Base-by-base conservation (phyloP, 1,284 basidiomycete genomes). In the Pterulicium gracile region DNA sequence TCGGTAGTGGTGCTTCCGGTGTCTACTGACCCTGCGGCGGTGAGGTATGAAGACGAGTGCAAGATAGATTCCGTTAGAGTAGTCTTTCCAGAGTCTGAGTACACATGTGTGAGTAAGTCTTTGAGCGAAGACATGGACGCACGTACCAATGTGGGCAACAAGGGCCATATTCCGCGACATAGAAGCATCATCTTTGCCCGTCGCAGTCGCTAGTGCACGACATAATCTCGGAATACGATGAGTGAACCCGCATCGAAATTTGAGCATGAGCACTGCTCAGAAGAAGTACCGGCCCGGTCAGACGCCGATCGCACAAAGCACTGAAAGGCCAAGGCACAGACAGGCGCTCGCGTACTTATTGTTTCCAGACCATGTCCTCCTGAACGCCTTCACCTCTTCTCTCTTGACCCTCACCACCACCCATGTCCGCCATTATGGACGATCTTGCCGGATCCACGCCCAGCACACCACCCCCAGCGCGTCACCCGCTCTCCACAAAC, bases 1-100 rank as follows among this genome's bases (percentile, higher is more conserved):
- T 94, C 90, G 1, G 91, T 94, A 1, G 83, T 91, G 0, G 90
- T 94, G 52, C 87, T 91, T 12, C 91, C 90, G 0, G 81, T 84
- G 58, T 94, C 90, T 13, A 94, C 89, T 4, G 89, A 81, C 4
- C 89, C 90, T 2, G 87, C 73, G 22, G 70, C 64, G 15, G 75
- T 69, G n/a, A 90, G 68, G 56, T 86, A 89, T 2, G 77, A 74
- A 2, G 89, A 87, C 47, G 78, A 77, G 47, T 83, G 72, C 14
- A 94, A 70, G 20, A 94, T 83, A 7, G 88, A 89, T 66, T 94
- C 90, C 0, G 90, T 93, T 27, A 94, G 64, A 2, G 89, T 93
- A 0, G 89, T 94, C 64, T 94, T 94, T 42, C 89, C 89, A 3
- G 90, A 92, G 63, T 94, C 89, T 88, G 49, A 15, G 48, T 13